phyloP scores from a whole-genome alignment of 768 basidiomycete species.

The Panaeolus papilionaceus region DNA sequence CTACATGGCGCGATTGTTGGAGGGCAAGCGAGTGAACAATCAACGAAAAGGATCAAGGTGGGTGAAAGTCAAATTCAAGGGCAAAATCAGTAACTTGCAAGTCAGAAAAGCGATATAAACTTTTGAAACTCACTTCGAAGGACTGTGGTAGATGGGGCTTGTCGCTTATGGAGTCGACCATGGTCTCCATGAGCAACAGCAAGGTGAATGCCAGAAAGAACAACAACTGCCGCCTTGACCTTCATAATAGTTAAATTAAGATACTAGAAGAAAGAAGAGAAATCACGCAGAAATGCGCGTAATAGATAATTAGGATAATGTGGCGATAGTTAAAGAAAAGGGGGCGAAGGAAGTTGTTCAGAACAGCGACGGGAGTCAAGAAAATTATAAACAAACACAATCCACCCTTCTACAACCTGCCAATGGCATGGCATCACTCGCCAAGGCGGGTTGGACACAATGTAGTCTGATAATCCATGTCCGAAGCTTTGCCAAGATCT shows the following conservation, averaged over 20 bases:
- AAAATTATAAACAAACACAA: slow-evolving; percentile 9
- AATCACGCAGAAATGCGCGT: not conserved
- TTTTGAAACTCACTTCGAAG: not conserved
- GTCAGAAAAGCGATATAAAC: not conserved
- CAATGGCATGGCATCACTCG: slow-evolving; percentile 18
- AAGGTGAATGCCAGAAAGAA: slow-evolving; percentile 7
- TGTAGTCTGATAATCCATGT: not conserved
- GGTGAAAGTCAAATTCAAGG: not conserved
- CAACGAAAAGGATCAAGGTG: slow-evolving; percentile 1
- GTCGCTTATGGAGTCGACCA: slow-evolving; percentile 10
- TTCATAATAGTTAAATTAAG: slow-evolving; percentile 11
- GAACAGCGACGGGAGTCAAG: not conserved
- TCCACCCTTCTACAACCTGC: not conserved
- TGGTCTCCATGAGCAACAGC: slow-evolving; percentile 15
- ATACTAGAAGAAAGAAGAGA: not conserved
- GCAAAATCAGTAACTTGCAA: slow-evolving; percentile 6
- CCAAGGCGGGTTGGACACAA: slow-evolving; percentile 15
- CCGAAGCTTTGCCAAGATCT: slow-evolving; percentile 9
- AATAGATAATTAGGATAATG: slow-evolving; percentile 3
- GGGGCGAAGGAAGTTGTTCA: not conserved
- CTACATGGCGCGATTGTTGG: slow-evolving; percentile 47
- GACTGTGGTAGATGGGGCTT: not conserved
- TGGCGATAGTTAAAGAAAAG: not conserved
- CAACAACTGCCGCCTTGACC: not conserved
- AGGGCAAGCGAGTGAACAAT: slow-evolving; percentile 21